These are phyloP conservation scores for Colletotrichum gloeosporioides DNA, from an alignment of 2,329 filamentous ascomycete species.

Conservation along the genomic window DNA sequence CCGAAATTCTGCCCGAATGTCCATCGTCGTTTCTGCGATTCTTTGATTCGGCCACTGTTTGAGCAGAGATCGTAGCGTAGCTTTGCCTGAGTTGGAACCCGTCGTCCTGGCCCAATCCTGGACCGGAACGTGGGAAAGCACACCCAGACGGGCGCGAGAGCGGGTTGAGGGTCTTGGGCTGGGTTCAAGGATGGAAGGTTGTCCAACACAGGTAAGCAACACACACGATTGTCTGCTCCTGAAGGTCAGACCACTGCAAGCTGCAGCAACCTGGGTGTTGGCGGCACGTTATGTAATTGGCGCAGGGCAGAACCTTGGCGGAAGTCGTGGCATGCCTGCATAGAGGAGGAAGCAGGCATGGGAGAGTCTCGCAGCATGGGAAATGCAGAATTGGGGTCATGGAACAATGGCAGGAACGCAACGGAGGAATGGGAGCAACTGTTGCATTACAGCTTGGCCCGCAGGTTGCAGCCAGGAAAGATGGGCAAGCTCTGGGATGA, in stretches of 20 bases:
- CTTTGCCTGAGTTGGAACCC: background rate
- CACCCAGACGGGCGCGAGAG: background rate
- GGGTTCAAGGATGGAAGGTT: background rate
- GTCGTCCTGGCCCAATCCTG: background rate
- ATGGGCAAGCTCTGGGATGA: background rate
- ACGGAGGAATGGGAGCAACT: background rate
- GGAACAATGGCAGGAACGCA: background rate
- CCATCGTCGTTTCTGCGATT: background rate
- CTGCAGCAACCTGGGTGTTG: background rate
- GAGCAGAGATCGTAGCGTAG: background rate
- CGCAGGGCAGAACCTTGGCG: slow-evolving; percentile 12
- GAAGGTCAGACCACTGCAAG: background rate
- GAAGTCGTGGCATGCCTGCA: slow-evolving; percentile 11
- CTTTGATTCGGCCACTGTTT: background rate
- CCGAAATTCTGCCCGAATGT: background rate
- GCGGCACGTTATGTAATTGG: background rate
- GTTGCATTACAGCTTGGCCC: background rate
- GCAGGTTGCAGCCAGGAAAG: background rate
- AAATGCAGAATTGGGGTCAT: slow-evolving; percentile 2
- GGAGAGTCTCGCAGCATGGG: slow-evolving; percentile 1
- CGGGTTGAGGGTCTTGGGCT: background rate
- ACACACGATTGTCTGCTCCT: background rate
- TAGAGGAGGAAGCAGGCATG: background rate
- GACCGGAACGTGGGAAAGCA: background rate
- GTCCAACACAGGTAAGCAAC: background rate